Conservation (phyloP, 768 basidiomycete genomes). For the Tulasnella sp. region DNA sequence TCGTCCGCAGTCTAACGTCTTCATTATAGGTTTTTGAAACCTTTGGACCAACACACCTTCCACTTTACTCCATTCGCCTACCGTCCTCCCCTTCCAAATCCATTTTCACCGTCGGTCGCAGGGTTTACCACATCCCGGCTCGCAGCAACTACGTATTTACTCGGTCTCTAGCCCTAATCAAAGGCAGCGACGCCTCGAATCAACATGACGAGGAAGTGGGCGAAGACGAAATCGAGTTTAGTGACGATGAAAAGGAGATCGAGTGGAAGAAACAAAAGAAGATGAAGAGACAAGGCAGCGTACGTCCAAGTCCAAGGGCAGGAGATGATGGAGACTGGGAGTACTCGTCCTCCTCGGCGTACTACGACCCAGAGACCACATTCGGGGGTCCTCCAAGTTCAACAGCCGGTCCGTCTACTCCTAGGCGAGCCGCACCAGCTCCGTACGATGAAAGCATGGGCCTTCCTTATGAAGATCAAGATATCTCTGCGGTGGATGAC, state of each 20-base stretch:
- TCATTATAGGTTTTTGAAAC: constrained; percentile 75
- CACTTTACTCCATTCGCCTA: constrained; percentile 84
- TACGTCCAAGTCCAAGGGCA: constrained; percentile 20
- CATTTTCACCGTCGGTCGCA: constrained; percentile 38
- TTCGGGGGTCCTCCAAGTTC: background rate
- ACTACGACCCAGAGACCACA: background rate
- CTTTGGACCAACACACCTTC: constrained; percentile 86
- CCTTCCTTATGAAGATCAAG: background rate
- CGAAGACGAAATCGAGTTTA: constrained; percentile 87
- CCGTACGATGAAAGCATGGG: constrained; percentile 56
- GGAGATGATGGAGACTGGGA: background rate
- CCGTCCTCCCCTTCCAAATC: constrained; percentile 51
- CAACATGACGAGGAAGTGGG: constrained; percentile 89
- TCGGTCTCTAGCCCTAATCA: constrained; percentile 48
- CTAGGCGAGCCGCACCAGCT: constrained; percentile 56
- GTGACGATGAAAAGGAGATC: constrained; percentile 87
- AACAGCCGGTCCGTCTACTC: constrained; percentile 28
- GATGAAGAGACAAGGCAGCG: constrained; percentile 34
- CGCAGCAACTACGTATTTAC: constrained; percentile 82
- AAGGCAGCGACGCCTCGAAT: constrained; percentile 92
- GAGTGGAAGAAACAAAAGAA: constrained; percentile 57
- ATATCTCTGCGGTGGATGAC: background rate
- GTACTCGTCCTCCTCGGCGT: background rate
- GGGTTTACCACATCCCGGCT: constrained; percentile 72
- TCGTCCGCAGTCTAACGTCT: background rate